Evolutionary conservation across 1,284 basidiomycete species (phyloP).

Genomic region (Malassezia furfur): DNA sequence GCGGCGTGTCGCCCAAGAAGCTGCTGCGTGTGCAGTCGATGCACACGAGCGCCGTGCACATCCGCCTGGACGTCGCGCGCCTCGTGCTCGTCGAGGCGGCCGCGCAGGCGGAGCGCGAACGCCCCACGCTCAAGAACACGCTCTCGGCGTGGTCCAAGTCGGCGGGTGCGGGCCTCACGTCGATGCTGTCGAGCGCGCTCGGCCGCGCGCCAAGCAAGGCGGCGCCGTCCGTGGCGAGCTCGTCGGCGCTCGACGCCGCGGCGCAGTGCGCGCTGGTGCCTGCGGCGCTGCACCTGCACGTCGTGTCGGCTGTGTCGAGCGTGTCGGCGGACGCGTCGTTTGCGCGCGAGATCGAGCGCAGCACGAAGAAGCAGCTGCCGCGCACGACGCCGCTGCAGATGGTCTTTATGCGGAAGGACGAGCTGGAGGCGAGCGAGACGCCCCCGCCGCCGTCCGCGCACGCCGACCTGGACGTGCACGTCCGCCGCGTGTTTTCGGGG

Average conservation of each 20-base stretch:
- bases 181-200: slow-evolving; percentile 45
- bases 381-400: slow-evolving; percentile 66
- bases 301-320: slow-evolving; percentile 71
- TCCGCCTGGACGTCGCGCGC: slow-evolving; percentile 71
- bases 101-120: slow-evolving; percentile 62
- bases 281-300: slow-evolving; percentile 65
- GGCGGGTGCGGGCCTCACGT: slow-evolving; percentile 38
- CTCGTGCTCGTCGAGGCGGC: slow-evolving; percentile 53
- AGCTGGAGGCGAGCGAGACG: slow-evolving; percentile 54
- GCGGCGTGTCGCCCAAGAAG: slow-evolving; percentile 49
- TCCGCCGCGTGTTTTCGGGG: slow-evolving; percentile 46
- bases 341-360: slow-evolving; percentile 69
- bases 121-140: slow-evolving; percentile 48
- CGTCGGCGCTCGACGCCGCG: slow-evolving; percentile 14
- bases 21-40: slow-evolving; percentile 64
- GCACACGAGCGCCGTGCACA: slow-evolving; percentile 64
- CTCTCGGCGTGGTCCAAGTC: slow-evolving; percentile 35
- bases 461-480: slow-evolving; percentile 47
- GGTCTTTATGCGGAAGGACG: slow-evolving; percentile 82
- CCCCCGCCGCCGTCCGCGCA: slow-evolving; percentile 50
- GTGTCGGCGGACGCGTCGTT: slow-evolving; percentile 67
- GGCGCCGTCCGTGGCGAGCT: not conserved
- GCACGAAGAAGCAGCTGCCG: slow-evolving; percentile 91
- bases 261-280: slow-evolving; percentile 33
- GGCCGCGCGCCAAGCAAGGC: slow-evolving; percentile 31